Conservation (phyloP, 148 eudicot genomes). For the Euryodendron excelsum region DNA sequence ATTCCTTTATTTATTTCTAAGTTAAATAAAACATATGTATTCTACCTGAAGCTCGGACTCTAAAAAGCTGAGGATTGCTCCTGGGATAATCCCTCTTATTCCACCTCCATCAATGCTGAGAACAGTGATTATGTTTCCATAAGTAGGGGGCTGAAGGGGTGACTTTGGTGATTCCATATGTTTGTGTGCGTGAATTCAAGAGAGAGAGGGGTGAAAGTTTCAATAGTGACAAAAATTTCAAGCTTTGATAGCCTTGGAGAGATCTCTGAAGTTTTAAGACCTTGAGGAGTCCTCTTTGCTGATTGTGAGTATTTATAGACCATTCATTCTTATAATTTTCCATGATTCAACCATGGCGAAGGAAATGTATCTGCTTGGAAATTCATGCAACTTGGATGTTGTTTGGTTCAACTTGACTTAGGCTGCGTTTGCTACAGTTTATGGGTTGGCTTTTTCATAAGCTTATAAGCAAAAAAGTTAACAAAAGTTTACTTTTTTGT, state of each 20-base stretch:
- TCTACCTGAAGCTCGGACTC: constrained; percentile 22
- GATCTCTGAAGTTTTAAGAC: background rate
- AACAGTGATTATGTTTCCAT: constrained; percentile 18
- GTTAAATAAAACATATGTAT: background rate
- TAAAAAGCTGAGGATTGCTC: constrained; percentile 14
- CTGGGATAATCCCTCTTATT: constrained; percentile 25
- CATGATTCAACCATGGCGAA: background rate
- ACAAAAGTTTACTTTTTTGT: too few relatives aligned
- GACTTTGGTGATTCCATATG: constrained; percentile 1
- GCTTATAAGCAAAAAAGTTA: too few relatives aligned
- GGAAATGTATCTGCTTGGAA: background rate
- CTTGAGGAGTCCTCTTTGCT: background rate
- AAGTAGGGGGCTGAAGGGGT: constrained; percentile 20
- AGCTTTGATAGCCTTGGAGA: background rate
- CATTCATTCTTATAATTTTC: background rate
- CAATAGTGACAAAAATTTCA: background rate
- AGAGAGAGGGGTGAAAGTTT: background rate
- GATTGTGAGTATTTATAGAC: constrained; percentile 8
- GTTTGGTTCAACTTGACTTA: too few relatives aligned
- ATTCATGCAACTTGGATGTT: background rate
- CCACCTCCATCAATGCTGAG: constrained; percentile 31
- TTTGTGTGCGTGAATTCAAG: background rate
- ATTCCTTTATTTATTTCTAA: background rate
- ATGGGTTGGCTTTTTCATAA: too few relatives aligned
- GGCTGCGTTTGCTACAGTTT: too few relatives aligned